Conservation (phyloP, 2,329 filamentous ascomycete genomes). For the Fusarium chlamydosporum region DNA sequence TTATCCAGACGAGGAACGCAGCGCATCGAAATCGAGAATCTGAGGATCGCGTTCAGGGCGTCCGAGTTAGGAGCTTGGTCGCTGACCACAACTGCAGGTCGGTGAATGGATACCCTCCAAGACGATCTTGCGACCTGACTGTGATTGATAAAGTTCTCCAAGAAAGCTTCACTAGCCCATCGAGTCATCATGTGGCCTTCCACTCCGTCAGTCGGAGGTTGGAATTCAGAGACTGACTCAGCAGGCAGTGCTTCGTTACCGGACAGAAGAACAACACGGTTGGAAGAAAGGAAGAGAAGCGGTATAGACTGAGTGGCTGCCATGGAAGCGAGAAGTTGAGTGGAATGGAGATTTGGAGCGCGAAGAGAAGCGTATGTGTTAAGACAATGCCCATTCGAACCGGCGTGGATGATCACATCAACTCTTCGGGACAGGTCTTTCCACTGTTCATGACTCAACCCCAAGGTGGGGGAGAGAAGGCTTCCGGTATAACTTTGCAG, state of each 20-base stretch:
- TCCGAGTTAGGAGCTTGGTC: conserved; percentile 3
- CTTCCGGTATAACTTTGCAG: not conserved
- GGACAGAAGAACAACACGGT: conserved; percentile 3
- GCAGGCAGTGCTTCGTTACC: not conserved
- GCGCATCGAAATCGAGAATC: conserved; percentile 1
- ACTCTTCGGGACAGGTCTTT: not conserved
- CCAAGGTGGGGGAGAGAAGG: conserved; percentile 1
- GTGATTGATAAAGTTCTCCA: not conserved
- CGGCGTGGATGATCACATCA: conserved; percentile 2
- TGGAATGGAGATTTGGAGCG: not conserved
- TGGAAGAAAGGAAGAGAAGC: conserved; percentile 1
- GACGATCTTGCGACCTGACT: not conserved
- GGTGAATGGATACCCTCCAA: not conserved
- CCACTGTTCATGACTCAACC: not conserved
- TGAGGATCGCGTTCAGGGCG: conserved; percentile 3
- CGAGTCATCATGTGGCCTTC: conserved; percentile 9
- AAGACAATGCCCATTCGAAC: not conserved
- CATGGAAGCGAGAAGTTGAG: not conserved
- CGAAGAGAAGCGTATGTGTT: conserved; percentile 6
- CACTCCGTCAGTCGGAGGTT: not conserved
- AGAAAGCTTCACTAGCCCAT: conserved; percentile 3
- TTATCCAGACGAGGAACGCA: conserved; percentile 1
- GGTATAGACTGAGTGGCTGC: not conserved
- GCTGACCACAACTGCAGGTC: not conserved
- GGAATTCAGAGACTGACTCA: not conserved